phyloP scores from a whole-genome alignment of 768 basidiomycete genomes.

The Hygrophorus russula region DNA sequence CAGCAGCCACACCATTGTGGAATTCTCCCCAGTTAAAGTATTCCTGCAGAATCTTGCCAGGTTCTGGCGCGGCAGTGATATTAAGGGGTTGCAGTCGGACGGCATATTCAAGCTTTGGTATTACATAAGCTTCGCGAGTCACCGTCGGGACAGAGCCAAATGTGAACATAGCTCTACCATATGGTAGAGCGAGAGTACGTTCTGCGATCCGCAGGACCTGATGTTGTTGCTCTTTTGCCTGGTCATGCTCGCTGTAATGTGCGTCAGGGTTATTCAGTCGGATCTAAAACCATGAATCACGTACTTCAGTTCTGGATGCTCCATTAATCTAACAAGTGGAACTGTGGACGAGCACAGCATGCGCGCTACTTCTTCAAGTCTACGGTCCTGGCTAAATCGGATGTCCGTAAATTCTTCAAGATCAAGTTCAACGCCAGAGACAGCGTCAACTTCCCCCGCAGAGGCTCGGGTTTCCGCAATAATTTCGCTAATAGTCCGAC shows the following conservation, averaged over 20 bases:
- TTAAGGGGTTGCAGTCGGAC: conserved; percentile 70
- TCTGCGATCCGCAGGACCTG: conserved; percentile 75
- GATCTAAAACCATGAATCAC: conserved; percentile 14
- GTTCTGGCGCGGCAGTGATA: conserved; percentile 48
- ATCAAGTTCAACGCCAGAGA: conserved; percentile 64
- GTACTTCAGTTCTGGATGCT: conserved; percentile 63
- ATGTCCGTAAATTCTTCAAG: conserved; percentile 69
- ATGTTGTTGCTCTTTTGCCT: conserved; percentile 74
- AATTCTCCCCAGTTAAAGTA: conserved; percentile 90
- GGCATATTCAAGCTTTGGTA: conserved; percentile 70
- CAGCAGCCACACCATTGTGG: conserved; percentile 93
- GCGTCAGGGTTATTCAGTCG: conserved; percentile 4
- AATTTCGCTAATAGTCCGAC: conserved; percentile 41
- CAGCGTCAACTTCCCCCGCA: conserved; percentile 41
- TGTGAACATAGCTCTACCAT: conserved; percentile 87
- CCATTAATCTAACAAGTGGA: conserved; percentile 49
- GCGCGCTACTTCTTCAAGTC: conserved; percentile 84
- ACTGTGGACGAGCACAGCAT: conserved; percentile 78
- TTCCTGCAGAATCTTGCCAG: conserved; percentile 64
- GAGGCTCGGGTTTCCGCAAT: conserved; percentile 38
- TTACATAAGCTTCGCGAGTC: conserved; percentile 65
- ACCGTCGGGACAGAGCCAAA: conserved; percentile 73
- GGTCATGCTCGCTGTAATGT: conserved; percentile 67
- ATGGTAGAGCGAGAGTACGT: conserved; percentile 80
- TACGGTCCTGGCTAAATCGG: conserved; percentile 82